Base-by-base conservation (phyloP, 352 stramenopile species). In the Pythium myriotylum region DNA sequence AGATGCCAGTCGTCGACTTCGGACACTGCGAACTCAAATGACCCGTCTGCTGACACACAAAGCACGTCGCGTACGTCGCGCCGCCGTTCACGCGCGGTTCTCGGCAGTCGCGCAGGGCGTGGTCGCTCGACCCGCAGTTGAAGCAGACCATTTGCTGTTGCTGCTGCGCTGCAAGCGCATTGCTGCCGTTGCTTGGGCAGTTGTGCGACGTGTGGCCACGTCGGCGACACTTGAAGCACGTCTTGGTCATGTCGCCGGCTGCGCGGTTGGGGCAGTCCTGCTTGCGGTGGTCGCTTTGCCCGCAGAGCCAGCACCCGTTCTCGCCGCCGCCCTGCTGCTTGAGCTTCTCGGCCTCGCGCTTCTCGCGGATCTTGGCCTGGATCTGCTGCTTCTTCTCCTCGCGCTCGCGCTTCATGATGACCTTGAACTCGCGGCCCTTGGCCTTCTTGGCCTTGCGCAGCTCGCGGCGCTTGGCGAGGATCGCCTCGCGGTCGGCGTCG, bases 1-100 rank as follows among this genome's bases (percentile, higher is more conserved):
- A 96, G 47, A 96, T 88, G 54, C 88, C 88, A 40, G 88, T 94
- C 49, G 74, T 90, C 47, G 91, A 95, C 70, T 95, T 67, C 39
- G 86, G 83, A 54, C 89, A 97, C 68, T 89, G 84, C 54, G 77
- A 81, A 66, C 87, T 95, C 62, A 97, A 67, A 65, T 97, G 89
- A 40, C 89, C 89, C 26, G 82, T 88, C 58, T 91, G 75, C 52
- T 85, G 74, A 70, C 89, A 97, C 39, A 97, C 81, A 63, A 96
- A 97, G 70, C 89, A 97, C 54, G 81, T 91, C 20, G 87, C 87
- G 66, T 79, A 94, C 19, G 79, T 71, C 20, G 82, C 76, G 14
- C 84, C 84, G 19, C 79, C 78, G 56, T 86, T 86, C 19, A 88
- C 71, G 42, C 72, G 79, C 4, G 83, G 78, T 53, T 83, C 76